A percentile compares a stretch with the other conserved stretches of the same genome.
These are phyloP conservation scores for Entomortierella chlamydospora DNA, from an alignment of 192 early-diverging fungal genomes.

Conservation along the genomic window DNA sequence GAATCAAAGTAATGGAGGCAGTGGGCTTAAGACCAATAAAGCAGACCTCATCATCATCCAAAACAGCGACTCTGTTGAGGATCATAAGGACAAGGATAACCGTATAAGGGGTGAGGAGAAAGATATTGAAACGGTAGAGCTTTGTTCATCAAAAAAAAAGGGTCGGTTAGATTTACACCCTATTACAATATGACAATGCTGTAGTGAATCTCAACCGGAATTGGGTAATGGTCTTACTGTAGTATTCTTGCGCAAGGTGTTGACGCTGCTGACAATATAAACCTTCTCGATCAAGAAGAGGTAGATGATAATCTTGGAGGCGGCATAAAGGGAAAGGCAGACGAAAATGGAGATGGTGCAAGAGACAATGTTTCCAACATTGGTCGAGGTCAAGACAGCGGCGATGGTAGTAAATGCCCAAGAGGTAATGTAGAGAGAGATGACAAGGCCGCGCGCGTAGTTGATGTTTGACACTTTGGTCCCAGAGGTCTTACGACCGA, in stretches of 20 bases:
- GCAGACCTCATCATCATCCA: constrained; percentile 31
- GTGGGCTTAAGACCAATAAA: constrained; percentile 31
- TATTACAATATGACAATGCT: no score
- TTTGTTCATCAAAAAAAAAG: constrained; percentile 1
- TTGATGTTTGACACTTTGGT: constrained; percentile 31
- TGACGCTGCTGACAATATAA: constrained; percentile 22
- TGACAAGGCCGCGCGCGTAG: constrained; percentile 55
- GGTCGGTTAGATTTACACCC: neutral
- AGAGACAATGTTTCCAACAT: constrained; percentile 56
- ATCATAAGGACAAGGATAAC: constrained; percentile 50
- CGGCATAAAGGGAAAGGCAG: constrained; percentile 52
- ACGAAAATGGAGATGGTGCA: constrained; percentile 54
- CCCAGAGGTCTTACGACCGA: constrained; percentile 34
- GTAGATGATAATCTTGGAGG: constrained; percentile 55
- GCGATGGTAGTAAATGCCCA: constrained; percentile 59
- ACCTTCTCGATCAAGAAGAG: constrained; percentile 63
- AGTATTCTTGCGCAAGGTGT: constrained; percentile 17
- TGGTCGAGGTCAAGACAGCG: constrained; percentile 56
- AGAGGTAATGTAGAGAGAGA: constrained; percentile 46
- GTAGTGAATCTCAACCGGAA: no score
- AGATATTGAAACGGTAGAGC: constrained; percentile 53
- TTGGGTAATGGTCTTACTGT: no score
- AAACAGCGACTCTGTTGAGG: constrained; percentile 30
- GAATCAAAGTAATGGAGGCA: constrained; percentile 28
- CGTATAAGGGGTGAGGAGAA: constrained; percentile 44